phyloP scores from a whole-genome alignment of 345 rosid species.

The Populus davidiana region DNA sequence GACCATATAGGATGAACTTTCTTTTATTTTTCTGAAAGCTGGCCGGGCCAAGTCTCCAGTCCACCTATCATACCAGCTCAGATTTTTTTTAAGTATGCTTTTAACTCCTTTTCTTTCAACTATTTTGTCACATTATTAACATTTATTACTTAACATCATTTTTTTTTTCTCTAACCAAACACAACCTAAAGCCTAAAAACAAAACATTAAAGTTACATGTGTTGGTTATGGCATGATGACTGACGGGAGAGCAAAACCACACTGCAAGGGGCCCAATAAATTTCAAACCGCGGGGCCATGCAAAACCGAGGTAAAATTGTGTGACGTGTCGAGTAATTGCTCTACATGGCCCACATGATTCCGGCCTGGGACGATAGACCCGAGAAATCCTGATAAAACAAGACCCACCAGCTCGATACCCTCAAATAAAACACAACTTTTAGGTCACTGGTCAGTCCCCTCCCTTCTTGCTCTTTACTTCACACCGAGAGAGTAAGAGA shows the following conservation, averaged over 20 bases:
- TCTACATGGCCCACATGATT: conserved; percentile 37
- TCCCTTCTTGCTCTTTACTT: background rate
- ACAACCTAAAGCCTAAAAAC: too few relatives aligned
- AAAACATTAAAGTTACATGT: background rate
- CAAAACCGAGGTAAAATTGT: background rate
- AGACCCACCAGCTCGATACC: conserved; percentile 13
- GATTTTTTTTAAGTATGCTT: too few relatives aligned
- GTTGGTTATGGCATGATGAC: background rate
- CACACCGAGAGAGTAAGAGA: conserved; percentile 18
- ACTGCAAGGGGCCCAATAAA: background rate
- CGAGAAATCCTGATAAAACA: background rate
- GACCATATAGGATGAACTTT: too few relatives aligned
- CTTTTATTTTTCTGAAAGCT: too few relatives aligned
- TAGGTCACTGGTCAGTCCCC: background rate
- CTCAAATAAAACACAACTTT: conserved; percentile 18
- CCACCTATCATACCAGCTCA: too few relatives aligned
- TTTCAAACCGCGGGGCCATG: conserved; percentile 6
- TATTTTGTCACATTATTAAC: too few relatives aligned
- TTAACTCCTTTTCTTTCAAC: too few relatives aligned
- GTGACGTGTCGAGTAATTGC: conserved; percentile 47
- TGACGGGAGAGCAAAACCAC: background rate
- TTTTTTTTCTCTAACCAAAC: too few relatives aligned
- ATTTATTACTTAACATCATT: too few relatives aligned
- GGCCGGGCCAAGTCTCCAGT: too few relatives aligned
- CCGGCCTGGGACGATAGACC: conserved; percentile 9